These are phyloP conservation scores for Tetrahymena malaccensis DNA, from an alignment of 73 alveolate species.

Conservation along the genomic window DNA sequence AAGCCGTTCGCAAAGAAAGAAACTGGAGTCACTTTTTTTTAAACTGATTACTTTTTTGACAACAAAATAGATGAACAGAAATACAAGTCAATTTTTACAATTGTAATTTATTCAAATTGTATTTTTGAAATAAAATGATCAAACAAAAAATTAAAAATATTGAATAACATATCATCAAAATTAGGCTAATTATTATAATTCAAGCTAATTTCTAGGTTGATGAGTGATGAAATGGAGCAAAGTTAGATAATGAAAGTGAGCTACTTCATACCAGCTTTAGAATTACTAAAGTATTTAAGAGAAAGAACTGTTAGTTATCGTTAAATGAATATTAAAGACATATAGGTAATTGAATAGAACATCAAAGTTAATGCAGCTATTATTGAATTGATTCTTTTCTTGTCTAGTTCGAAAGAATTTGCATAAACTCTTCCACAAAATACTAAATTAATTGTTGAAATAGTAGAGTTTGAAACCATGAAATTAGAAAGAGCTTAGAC, in stretches of 20 bases:
- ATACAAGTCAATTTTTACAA: background rate
- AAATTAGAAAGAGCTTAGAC: background rate
- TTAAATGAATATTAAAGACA: background rate
- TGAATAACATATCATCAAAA: background rate
- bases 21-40: background rate
- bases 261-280: background rate
- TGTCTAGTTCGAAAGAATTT: background rate
- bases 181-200: background rate
- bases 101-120: background rate
- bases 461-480: background rate
- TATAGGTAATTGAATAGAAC: background rate
- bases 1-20: background rate
- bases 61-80: background rate
- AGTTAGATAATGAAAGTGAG: background rate
- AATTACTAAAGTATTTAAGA: background rate
- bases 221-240: background rate
- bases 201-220: background rate
- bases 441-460: background rate
- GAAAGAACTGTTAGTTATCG: background rate
- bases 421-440: background rate
- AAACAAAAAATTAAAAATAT: background rate
- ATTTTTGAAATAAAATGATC: no score
- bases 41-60: background rate
- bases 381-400: background rate
- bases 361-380: background rate